These are phyloP conservation scores for Haplographium delicatum DNA, from an alignment of 495 filamentous ascomycete species.

Conservation along the genomic window DNA sequence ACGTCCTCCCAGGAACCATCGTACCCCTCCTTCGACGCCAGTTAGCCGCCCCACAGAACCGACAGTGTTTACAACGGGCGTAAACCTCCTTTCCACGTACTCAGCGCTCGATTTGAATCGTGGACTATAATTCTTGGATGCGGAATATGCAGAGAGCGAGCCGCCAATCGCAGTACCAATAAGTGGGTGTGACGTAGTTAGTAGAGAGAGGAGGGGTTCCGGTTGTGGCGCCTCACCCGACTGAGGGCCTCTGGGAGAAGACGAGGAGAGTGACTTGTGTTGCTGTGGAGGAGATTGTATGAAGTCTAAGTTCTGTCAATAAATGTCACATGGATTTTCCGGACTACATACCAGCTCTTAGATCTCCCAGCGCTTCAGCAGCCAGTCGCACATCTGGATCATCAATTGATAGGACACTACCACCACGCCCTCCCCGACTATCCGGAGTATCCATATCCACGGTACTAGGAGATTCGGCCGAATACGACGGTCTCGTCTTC, in stretches of 20 bases:
- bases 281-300: constrained; percentile 48
- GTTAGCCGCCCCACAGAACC: constrained; percentile 74
- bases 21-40: constrained; percentile 73
- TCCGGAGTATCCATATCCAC: constrained; percentile 29
- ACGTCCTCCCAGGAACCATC: constrained; percentile 63
- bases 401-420: constrained; percentile 60
- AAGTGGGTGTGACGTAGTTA: constrained; percentile 74
- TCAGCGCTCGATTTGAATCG: constrained; percentile 78
- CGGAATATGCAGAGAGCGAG: constrained; percentile 74
- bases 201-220: constrained; percentile 72
- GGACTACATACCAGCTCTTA: constrained; percentile 64
- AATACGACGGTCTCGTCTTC: constrained; percentile 11
- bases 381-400: constrained; percentile 77
- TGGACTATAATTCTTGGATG: constrained; percentile 81
- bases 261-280: constrained; percentile 31
- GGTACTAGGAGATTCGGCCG: constrained; percentile 19
- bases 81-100: constrained; percentile 78
- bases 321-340: neutral
- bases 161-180: constrained; percentile 75
- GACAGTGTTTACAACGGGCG: constrained; percentile 76
- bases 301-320: constrained; percentile 38
- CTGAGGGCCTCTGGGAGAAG: constrained; percentile 18
- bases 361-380: constrained; percentile 78
- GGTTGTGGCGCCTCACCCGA: constrained; percentile 29
- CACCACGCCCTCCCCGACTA: constrained; percentile 29